phyloP scores from a whole-genome alignment of 2,329 filamentous ascomycete genomes.

The Lasiodiplodia gonubiensis region DNA sequence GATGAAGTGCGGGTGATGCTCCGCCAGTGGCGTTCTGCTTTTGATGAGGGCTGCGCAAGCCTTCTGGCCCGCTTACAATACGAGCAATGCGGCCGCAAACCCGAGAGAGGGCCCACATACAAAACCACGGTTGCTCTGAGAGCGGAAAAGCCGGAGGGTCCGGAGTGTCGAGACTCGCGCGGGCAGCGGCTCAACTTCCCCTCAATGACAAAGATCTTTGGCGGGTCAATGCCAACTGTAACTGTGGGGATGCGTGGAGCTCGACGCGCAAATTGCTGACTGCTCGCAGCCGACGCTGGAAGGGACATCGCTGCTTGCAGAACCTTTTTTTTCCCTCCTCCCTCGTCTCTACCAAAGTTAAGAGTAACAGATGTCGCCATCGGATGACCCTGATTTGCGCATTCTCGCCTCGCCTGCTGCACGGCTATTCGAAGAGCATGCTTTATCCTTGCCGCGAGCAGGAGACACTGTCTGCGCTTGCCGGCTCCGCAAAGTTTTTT shows the following conservation, averaged over 20 bases:
- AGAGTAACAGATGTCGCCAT: conserved; percentile 12
- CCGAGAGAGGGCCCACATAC: conserved; percentile 15
- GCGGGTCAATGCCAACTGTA: conserved; percentile 10
- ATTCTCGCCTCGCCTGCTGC: background rate
- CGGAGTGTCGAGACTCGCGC: conserved; percentile 14
- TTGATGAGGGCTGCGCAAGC: conserved; percentile 15
- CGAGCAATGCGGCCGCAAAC: background rate
- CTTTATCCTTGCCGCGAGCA: background rate
- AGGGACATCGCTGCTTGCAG: conserved; percentile 13
- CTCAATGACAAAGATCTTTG: conserved; percentile 18
- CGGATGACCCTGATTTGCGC: conserved; percentile 9
- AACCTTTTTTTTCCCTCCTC: background rate
- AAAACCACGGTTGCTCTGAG: conserved; percentile 19
- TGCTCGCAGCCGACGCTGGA: conserved; percentile 1
- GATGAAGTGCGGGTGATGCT: conserved; percentile 1
- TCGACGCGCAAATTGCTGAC: conserved; percentile 4
- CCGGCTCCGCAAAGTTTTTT: background rate
- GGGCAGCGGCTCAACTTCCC: conserved; percentile 10
- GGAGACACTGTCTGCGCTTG: background rate
- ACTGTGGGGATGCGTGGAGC: conserved; percentile 19
- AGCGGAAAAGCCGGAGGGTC: conserved; percentile 11
- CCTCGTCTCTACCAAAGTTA: background rate
- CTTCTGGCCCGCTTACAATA: background rate
- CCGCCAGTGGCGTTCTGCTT: background rate
- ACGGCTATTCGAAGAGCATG: background rate